phyloP scores from a whole-genome alignment of 1,284 basidiomycete genomes.

The Hymenochaete sp. region DNA sequence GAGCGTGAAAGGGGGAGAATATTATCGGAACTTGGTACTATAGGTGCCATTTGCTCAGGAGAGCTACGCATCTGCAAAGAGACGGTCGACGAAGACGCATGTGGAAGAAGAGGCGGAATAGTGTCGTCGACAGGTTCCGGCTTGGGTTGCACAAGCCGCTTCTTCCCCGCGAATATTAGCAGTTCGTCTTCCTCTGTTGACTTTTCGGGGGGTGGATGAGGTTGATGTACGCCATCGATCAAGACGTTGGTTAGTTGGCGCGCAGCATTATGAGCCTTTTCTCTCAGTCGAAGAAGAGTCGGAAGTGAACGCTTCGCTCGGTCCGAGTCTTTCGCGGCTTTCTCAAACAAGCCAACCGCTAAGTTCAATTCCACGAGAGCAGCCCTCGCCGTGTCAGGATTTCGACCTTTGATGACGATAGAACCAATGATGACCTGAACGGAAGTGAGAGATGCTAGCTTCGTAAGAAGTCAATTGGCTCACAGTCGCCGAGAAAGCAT shows the following conservation, averaged over 20 bases:
- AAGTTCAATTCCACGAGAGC: constrained; percentile 21
- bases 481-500: constrained; percentile 22
- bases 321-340: constrained; percentile 18
- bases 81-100: neutral
- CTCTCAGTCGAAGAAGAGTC: constrained; percentile 13
- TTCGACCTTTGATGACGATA: constrained; percentile 19
- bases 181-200: constrained; percentile 14
- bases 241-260: constrained; percentile 1
- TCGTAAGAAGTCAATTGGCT: constrained; percentile 3
- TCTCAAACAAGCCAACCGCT: constrained; percentile 22
- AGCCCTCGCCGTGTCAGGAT: constrained; percentile 17
- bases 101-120: neutral
- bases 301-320: constrained; percentile 22
- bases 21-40: too few relatives aligned
- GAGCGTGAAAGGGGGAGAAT: neutral
- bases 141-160: constrained; percentile 11
- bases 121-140: constrained; percentile 1
- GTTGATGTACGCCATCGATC: neutral
- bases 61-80: neutral
- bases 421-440: constrained; percentile 21
- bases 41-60: neutral
- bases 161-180: constrained; percentile 18
- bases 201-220: neutral
- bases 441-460: neutral
- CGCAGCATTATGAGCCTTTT: constrained; percentile 15